Evolutionary conservation across 768 basidiomycete genomes (phyloP).

Genomic region (Fomitopsis pulvina): DNA sequence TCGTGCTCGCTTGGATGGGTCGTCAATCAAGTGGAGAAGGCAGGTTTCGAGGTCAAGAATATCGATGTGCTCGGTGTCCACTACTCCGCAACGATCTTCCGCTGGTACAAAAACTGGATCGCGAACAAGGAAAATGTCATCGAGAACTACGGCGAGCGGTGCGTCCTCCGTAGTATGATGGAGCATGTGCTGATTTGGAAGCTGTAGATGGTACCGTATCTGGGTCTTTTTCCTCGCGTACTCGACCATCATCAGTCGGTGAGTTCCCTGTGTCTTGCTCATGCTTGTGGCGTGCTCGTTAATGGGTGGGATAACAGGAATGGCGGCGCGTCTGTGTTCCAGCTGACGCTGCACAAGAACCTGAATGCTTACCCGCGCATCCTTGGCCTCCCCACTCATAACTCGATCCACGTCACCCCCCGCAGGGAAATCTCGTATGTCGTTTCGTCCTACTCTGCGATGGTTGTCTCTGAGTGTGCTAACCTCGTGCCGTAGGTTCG

Average conservation of each 20-base stretch:
- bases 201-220: constrained; percentile 72
- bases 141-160: constrained; percentile 82
- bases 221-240: constrained; percentile 98
- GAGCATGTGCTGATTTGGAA: no score
- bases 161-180: constrained; percentile 6
- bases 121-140: constrained; percentile 85
- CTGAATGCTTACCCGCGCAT: constrained; percentile 92
- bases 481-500: not conserved
- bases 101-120: constrained; percentile 98
- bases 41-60: constrained; percentile 96
- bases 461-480: not conserved
- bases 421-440: constrained; percentile 45
- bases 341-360: constrained; percentile 97
- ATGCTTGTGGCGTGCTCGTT: no score
- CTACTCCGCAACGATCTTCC: constrained; percentile 84
- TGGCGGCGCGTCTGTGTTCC: constrained; percentile 90
- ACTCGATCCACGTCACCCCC: constrained; percentile 67
- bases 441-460: not conserved
- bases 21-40: constrained; percentile 75
- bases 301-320: constrained; percentile 41
- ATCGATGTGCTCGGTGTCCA: constrained; percentile 97
- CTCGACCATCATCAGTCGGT: constrained; percentile 78
- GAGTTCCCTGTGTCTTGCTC: constrained; percentile 17
- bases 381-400: constrained; percentile 75
- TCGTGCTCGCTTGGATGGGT: constrained; percentile 96